These are phyloP conservation scores for Aristolochia californica DNA, from an alignment of 164 flowering plant species.

Conservation along the genomic window DNA sequence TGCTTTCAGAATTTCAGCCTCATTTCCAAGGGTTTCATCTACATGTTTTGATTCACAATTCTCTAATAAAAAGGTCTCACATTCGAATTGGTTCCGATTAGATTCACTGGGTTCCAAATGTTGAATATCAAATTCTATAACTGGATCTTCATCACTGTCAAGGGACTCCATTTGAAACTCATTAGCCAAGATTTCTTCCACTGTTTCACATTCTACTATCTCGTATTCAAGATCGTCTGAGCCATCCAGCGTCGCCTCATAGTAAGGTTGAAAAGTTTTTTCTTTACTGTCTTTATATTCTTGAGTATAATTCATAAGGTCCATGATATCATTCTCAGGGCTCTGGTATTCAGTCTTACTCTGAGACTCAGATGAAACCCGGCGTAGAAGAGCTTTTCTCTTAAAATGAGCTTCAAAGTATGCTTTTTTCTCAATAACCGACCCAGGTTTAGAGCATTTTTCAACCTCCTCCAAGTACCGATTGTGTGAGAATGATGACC, in stretches of 20 bases:
- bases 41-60: no score
- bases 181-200: slow-evolving; percentile 12
- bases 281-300: slow-evolving; percentile 14
- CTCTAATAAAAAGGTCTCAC: background rate
- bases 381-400: slow-evolving; percentile 48
- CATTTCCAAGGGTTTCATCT: background rate
- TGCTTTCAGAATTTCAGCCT: background rate
- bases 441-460: slow-evolving; percentile 68
- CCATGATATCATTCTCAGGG: slow-evolving; percentile 20
- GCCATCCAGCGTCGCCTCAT: slow-evolving; percentile 26
- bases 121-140: no score
- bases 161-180: slow-evolving; percentile 16
- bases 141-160: slow-evolving; percentile 5
- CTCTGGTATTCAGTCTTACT: slow-evolving; percentile 20
- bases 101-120: background rate
- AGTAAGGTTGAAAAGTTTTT: slow-evolving; percentile 10
- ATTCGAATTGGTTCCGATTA: background rate
- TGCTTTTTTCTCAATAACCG: slow-evolving; percentile 74
- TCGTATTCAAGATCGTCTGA: slow-evolving; percentile 28
- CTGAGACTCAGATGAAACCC: slow-evolving; percentile 27
- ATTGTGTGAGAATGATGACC: slow-evolving; percentile 77
- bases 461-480: slow-evolving; percentile 79
- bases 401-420: slow-evolving; percentile 83
- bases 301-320: slow-evolving; percentile 18
- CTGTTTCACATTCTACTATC: slow-evolving; percentile 18